These are phyloP conservation scores for Solanum ossicruentum DNA, from an alignment of 257 asterid species.

Conservation along the genomic window DNA sequence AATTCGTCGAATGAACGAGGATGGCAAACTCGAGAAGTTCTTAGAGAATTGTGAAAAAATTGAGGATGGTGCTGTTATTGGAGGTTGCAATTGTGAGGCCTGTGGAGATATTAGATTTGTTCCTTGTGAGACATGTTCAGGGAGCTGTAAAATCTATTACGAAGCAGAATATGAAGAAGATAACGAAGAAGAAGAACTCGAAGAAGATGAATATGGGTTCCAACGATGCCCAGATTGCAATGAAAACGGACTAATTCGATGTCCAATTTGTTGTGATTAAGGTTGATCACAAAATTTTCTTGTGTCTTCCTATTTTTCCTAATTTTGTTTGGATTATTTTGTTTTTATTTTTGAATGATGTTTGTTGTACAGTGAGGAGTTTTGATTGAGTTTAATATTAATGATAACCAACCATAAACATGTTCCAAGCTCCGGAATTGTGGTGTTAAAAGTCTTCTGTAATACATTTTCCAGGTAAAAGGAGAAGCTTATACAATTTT, in stretches of 20 bases:
- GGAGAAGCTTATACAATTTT: neutral
- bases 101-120: slow-evolving; percentile 84
- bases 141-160: slow-evolving; percentile 73
- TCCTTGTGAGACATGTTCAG: slow-evolving; percentile 86
- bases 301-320: neutral
- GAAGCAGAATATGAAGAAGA: slow-evolving; percentile 40
- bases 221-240: slow-evolving; percentile 65
- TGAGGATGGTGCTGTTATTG: slow-evolving; percentile 17
- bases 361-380: slow-evolving; percentile 35
- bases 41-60: slow-evolving; percentile 49
- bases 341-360: neutral
- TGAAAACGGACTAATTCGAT: slow-evolving; percentile 59
- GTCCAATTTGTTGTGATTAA: slow-evolving; percentile 54
- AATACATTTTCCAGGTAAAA: neutral
- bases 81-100: slow-evolving; percentile 39
- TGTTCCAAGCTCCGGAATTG: neutral
- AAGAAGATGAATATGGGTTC: slow-evolving; percentile 30
- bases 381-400: neutral
- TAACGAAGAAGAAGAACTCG: neutral
- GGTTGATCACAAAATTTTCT: neutral
- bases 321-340: neutral
- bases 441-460: neutral
- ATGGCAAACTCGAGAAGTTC: slow-evolving; percentile 57
- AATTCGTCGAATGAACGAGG: slow-evolving; percentile 58
- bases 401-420: neutral